phyloP scores from a whole-genome alignment of 2,329 filamentous ascomycete species.

The Epichloe sylvatica region DNA sequence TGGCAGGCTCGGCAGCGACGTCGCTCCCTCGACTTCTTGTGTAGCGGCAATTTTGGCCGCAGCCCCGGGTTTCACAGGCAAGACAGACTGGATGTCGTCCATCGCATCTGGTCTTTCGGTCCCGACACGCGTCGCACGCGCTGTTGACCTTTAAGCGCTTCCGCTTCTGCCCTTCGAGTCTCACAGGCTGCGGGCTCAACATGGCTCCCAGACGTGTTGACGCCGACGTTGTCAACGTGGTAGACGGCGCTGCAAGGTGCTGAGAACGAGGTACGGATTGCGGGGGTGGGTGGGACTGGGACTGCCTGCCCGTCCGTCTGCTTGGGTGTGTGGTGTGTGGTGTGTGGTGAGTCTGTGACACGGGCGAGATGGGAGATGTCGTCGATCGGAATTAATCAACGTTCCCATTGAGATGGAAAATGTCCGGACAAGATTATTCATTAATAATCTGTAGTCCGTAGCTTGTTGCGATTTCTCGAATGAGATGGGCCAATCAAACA shows the following conservation, averaged over 20 bases:
- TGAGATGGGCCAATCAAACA: no score
- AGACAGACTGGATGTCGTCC: conserved; percentile 1
- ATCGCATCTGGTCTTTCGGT: conserved; percentile 3
- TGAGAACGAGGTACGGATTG: background rate
- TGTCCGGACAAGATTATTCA: no score
- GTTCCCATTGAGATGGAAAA: no score
- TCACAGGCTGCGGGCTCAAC: background rate
- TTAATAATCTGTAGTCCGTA: no score
- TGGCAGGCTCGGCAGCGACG: background rate
- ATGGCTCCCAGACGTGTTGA: background rate
- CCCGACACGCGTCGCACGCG: conserved; percentile 1
- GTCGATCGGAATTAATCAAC: no score
- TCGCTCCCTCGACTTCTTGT: background rate
- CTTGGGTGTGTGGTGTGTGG: no score
- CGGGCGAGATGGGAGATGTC: no score
- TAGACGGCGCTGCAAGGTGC: background rate
- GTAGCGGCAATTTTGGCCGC: conserved; percentile 1
- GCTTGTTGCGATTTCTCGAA: no score
- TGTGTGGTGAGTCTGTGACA: no score
- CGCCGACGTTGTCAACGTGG: background rate
- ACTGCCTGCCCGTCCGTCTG: no score
- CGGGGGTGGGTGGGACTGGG: no score
- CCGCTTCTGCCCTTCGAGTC: background rate
- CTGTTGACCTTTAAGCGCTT: conserved; percentile 3
- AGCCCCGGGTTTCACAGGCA: conserved; percentile 2